A percentile compares a stretch with the other conserved stretches of the same genome.
These are phyloP conservation scores for Xerocomus minutiporus DNA, from an alignment of 1,284 basidiomycete species.

Conservation along the genomic window DNA sequence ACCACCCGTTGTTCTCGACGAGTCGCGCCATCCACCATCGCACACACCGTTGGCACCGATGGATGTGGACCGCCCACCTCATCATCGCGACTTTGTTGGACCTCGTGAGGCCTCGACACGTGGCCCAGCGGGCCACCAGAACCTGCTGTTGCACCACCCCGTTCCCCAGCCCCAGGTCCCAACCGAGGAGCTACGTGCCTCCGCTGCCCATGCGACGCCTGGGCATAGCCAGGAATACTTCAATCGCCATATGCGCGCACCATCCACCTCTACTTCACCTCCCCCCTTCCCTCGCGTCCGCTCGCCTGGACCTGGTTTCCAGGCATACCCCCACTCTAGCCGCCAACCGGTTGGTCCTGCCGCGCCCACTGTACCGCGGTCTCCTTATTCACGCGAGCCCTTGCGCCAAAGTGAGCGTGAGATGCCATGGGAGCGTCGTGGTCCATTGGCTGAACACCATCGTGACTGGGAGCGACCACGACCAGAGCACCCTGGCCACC, in stretches of 20 bases:
- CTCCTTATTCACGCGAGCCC: conserved; percentile 49
- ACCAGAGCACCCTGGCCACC: conserved; percentile 43
- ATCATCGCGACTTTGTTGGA: conserved; percentile 51
- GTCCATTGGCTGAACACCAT: conserved; percentile 36
- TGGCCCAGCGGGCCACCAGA: conserved; percentile 50
- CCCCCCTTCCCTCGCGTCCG: conserved; percentile 42
- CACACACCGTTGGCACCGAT: conserved; percentile 78
- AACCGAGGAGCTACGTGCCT: conserved; percentile 46
- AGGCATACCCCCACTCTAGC: conserved; percentile 38
- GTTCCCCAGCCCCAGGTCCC: conserved; percentile 49
- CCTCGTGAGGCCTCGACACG: conserved; percentile 44
- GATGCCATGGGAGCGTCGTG: conserved; percentile 52
- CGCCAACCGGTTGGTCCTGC: conserved; percentile 54
- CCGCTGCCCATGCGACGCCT: conserved; percentile 32
- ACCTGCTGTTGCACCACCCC: conserved; percentile 62
- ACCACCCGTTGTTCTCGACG: conserved; percentile 71
- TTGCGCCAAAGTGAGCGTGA: conserved; percentile 41
- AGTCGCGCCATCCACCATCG: conserved; percentile 55
- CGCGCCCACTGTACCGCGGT: conserved; percentile 48
- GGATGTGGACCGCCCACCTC: conserved; percentile 70
- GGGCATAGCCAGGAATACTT: conserved; percentile 51
- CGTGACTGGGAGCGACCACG: conserved; percentile 52
- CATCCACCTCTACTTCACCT: conserved; percentile 56
- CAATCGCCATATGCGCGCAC: conserved; percentile 42
- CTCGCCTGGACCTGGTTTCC: conserved; percentile 47